Evolutionary conservation across 176 grass and related monocot species (phyloP).

Genomic region (Thinopyrum elongatum): DNA sequence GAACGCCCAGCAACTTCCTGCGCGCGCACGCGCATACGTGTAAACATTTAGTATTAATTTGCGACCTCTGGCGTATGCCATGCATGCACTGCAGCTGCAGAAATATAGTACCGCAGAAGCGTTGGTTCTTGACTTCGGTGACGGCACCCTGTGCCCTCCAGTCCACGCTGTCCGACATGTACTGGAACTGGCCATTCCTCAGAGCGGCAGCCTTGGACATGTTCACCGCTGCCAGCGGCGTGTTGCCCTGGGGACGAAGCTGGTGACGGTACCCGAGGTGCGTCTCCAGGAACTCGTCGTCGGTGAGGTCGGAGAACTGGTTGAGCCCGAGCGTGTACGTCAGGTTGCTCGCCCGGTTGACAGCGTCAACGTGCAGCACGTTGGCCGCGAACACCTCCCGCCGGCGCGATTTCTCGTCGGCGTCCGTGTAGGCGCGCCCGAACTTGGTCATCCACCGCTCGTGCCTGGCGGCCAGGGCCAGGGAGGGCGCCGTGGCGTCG

Average conservation of each 20-base stretch:
- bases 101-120: constrained; percentile 21
- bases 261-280: constrained; percentile 1
- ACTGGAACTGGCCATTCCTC: background rate
- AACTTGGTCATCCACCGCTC: constrained; percentile 48
- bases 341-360: constrained; percentile 31
- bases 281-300: constrained; percentile 30
- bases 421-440: constrained; percentile 42
- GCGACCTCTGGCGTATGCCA: background rate
- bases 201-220: background rate
- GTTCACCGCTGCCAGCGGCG: background rate
- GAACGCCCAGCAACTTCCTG: constrained; percentile 58
- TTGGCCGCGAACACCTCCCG: constrained; percentile 43
- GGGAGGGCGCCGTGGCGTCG: background rate
- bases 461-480: constrained; percentile 4
- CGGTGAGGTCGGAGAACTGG: constrained; percentile 47
- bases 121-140: constrained; percentile 46
- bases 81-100: background rate
- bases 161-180: constrained; percentile 28
- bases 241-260: background rate
- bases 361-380: constrained; percentile 33
- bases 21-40: background rate
- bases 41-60: background rate
- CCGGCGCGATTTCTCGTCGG: constrained; percentile 27
- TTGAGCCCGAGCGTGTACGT: constrained; percentile 45
- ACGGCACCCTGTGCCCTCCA: constrained; percentile 43